Evolutionary conservation across 2,329 filamentous ascomycete species (phyloP), one percentile per base, ranked within the genome.

Genomic region (Aspergillus thermomutatus): DNA sequence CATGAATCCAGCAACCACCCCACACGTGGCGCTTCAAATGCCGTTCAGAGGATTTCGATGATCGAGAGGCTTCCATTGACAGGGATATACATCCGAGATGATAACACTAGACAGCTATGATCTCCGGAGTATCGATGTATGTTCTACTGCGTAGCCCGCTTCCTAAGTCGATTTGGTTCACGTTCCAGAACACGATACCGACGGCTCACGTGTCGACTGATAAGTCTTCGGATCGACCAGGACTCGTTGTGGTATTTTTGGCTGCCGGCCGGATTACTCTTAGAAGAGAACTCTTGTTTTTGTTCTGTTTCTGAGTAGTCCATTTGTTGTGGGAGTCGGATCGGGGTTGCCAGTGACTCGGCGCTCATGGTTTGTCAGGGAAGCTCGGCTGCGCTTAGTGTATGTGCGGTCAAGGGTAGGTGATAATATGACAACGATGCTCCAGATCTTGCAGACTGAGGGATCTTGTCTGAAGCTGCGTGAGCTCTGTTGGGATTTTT

Each of bases 181-280:
- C 66, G 62, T 53, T 71, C 69, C 49, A 70, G 62, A 46, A 68
- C 62, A 25, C 66, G 64, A 64, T 71, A 71, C 43, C 64, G 66
- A 48, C 63, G 64, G 50, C 64, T 70, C 49, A 63, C 61, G 49
- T 64, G 63, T 21, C 68, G 64, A 34, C 62, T 60, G 41, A 71
- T 54, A 19, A 70, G 60, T 43, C 62, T 65, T 53, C 61, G 65
- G 41, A 71, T 56, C n/a, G 66, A 69, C 67, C 66, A 70, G 26
- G 65, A 66, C 41, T 63, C 54, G 52, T 28, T 26, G 45, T 50
- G 21, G 26, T 56, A 21, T 51, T 27, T 14, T 45, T 48, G 34
- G 17, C 28, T 3, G 34, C 25, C 4, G 23, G 50, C 60, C 41
- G 46, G 48, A 23, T 59, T 56, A 46, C 26, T 23, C 21, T 58